Conservation (phyloP, 2,329 filamentous ascomycete genomes). For the Fusarium decemcellulare region DNA sequence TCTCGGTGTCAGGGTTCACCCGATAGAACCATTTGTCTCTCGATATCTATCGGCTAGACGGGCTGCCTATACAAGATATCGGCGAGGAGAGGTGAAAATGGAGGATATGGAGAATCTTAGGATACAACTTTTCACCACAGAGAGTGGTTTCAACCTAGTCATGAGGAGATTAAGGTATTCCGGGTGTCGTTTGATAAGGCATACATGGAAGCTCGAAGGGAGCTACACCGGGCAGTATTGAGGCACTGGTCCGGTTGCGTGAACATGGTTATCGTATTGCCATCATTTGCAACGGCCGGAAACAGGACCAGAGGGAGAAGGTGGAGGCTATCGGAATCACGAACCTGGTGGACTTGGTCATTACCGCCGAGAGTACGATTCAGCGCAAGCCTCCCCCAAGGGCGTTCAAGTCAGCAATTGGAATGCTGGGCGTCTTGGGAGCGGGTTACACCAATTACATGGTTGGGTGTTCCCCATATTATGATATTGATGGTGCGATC, state of each 20-base stretch:
- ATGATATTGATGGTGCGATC: neutral
- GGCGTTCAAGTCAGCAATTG: neutral
- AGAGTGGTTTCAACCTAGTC: neutral
- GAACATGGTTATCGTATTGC: neutral
- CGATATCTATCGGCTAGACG: neutral
- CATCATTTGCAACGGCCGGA: neutral
- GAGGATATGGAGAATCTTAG: neutral
- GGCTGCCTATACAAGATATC: neutral
- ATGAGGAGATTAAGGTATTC: neutral
- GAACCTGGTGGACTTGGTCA: neutral
- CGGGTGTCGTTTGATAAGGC: neutral
- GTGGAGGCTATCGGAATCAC: neutral
- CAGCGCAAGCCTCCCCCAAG: neutral
- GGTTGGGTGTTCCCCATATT: neutral
- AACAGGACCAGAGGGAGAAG: neutral
- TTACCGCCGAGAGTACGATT: neutral
- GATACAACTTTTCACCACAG: neutral
- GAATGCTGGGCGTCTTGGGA: neutral
- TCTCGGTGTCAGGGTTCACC: neutral
- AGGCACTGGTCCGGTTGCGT: neutral
- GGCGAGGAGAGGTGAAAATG: neutral
- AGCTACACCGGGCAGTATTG: neutral
- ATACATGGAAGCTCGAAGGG: neutral
- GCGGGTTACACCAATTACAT: neutral
- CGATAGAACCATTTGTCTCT: neutral